A percentile compares a stretch with the other conserved stretches of the same genome.
These are phyloP conservation scores for Candida boleticola DNA, from an alignment of 805 yeast species.

Conservation along the genomic window DNA sequence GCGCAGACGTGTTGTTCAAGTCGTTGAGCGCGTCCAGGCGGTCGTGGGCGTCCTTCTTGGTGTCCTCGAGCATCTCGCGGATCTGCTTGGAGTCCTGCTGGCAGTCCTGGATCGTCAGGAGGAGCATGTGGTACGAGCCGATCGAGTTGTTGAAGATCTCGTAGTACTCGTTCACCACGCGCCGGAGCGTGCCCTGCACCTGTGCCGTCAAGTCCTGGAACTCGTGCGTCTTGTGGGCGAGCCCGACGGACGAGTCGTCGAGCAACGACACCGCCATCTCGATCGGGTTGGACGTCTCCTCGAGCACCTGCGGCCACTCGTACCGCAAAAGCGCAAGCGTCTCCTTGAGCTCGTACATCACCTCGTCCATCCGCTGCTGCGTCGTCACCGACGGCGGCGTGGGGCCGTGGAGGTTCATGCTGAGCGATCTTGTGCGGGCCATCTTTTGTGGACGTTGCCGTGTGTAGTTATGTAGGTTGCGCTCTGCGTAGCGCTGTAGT, in stretches of 20 bases:
- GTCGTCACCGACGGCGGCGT: conserved; percentile 6
- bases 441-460: conserved; percentile 9
- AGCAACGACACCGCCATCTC: conserved; percentile 80
- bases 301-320: conserved; percentile 44
- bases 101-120: conserved; percentile 60
- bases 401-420: conserved; percentile 21
- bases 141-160: conserved; percentile 83
- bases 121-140: conserved; percentile 76
- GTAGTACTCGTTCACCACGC: conserved; percentile 76
- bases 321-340: conserved; percentile 35
- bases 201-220: conserved; percentile 59
- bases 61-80: conserved; percentile 45
- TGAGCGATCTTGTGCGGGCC: conserved; percentile 21
- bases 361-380: conserved; percentile 18
- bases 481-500: neutral
- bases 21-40: conserved; percentile 60
- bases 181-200: conserved; percentile 56
- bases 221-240: conserved; percentile 69
- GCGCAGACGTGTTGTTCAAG: conserved; percentile 58
- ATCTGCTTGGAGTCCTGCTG: conserved; percentile 55
- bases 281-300: conserved; percentile 63
- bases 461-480: too few relatives aligned
- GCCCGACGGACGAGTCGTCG: conserved; percentile 88
- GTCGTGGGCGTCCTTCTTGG: conserved; percentile 50
- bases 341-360: conserved; percentile 35